Percentiles rank a stretch among this genome's conserved stretches.
Conservation (phyloP, 1,284 basidiomycete species). For the Peniophora sp. region DNA sequence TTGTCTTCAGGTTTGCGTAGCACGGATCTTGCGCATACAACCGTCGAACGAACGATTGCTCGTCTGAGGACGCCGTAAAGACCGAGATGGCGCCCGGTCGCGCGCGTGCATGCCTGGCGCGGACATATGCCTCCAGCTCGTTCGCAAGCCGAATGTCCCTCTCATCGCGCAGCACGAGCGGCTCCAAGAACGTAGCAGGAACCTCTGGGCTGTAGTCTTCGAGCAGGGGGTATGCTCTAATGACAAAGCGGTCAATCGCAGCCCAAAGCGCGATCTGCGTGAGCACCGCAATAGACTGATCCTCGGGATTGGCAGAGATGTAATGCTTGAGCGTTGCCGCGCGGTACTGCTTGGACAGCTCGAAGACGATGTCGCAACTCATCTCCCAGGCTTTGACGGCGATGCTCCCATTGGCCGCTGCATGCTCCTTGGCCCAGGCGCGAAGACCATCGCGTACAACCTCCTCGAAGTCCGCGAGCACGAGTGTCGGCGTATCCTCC, state of each 20-base stretch:
- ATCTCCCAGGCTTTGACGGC: neutral
- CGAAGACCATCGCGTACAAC: constrained; percentile 21
- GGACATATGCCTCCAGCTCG: constrained; percentile 21
- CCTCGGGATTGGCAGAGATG: constrained; percentile 26
- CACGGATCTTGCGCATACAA: too few species aligned
- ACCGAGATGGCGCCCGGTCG: too few species aligned
- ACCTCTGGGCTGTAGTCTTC: constrained; percentile 38
- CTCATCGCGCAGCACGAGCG: constrained; percentile 28
- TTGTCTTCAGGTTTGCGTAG: too few species aligned
- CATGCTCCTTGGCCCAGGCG: constrained; percentile 20
- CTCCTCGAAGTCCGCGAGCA: constrained; percentile 17
- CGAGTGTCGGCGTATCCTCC: neutral
- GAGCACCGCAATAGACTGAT: constrained; percentile 33
- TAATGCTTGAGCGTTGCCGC: constrained; percentile 20
- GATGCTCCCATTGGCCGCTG: too few species aligned
- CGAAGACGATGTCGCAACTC: constrained; percentile 12
- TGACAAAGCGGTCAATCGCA: constrained; percentile 30
- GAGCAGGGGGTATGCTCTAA: constrained; percentile 26
- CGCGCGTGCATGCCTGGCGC: constrained; percentile 13
- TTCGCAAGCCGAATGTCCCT: constrained; percentile 19
- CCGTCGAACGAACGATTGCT: too few species aligned
- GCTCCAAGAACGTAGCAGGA: constrained; percentile 23
- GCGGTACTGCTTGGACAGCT: constrained; percentile 21
- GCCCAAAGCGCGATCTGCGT: constrained; percentile 36
- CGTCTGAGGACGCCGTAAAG: too few species aligned